Base-by-base conservation (phyloP, 768 basidiomycete genomes). In the Auricularia cornea region DNA sequence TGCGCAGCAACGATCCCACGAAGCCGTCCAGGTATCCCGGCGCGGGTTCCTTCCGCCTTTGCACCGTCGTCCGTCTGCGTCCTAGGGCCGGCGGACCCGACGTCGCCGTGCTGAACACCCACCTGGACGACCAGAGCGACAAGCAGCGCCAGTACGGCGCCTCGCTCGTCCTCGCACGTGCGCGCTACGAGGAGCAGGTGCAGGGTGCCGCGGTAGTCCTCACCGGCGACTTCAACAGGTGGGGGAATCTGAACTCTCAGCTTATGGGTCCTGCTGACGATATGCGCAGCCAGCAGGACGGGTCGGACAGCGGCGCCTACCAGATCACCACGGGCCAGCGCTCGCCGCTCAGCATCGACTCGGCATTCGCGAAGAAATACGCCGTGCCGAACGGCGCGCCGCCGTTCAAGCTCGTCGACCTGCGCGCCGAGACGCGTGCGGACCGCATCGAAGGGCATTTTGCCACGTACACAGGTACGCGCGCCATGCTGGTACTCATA, bases 191-290 rank as follows among this genome's bases (percentile, higher is more conserved):
- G 67, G 80, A 81, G 2, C 69, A 72, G 31, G 75, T 68, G 16
- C 76, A 76, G 3, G 65, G 64, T 10, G 70, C 69, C 1, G 79
- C 82, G 0, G 80, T 85, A 2, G 65, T 85, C 64, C 69, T 84
- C 65, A 76, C 77, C 0, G 84, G 83, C 0, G 83, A 85, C 71
- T 83, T 85, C 66, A 85, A 85, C 66, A 83, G 82, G 67, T 74
- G 76, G 4, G 74, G 78, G 4, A 73, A n/a, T n/a, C 67, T 48
- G 20, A 18, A 20, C n/a, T n/a, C n/a, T n/a, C n/a, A n/a, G n/a
- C n/a, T n/a, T n/a, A n/a, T 23, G 0, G 3, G 40, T 48, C 59
- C 16, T 29, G 14, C 26, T 14, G n/a, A 5, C 31, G 23, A n/a
- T n/a, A n/a, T n/a, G n/a, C n/a, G n/a, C 35, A 66, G 65, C 48